Evolutionary conservation across 371 early-diverging fungal species (phyloP).

Genomic region (Mortierella sp.): DNA sequence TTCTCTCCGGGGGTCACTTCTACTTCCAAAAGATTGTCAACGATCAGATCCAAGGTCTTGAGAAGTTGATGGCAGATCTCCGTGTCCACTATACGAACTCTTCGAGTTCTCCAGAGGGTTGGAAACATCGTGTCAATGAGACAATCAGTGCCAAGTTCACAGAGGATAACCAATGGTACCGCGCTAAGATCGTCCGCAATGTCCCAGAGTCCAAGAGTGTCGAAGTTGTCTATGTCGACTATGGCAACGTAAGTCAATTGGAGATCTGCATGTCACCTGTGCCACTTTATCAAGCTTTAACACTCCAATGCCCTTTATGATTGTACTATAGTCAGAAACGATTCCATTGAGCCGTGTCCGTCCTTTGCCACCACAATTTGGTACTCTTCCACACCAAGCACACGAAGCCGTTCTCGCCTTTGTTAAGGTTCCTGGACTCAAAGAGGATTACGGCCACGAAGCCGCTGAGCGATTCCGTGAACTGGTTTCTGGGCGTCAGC

Average conservation of each 20-base stretch:
- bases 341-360: constrained; percentile 69
- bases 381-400: constrained; percentile 80
- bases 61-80: constrained; percentile 86
- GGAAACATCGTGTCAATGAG: constrained; percentile 78
- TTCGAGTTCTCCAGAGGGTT: constrained; percentile 53
- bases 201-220: constrained; percentile 70
- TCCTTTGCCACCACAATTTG: constrained; percentile 72
- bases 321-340: constrained; percentile 62
- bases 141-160: constrained; percentile 87
- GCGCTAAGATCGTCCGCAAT: constrained; percentile 83
- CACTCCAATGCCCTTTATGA: background rate
- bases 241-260: constrained; percentile 78
- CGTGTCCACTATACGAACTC: constrained; percentile 67
- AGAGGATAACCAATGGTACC: constrained; percentile 90
- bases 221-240: constrained; percentile 89
- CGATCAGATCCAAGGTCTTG: constrained; percentile 76
- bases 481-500: constrained; percentile 72
- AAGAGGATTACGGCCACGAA: constrained; percentile 83
- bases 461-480: constrained; percentile 76
- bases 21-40: constrained; percentile 86
- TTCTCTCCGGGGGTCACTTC: constrained; percentile 73
- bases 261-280: background rate
- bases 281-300: background rate
- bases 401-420: constrained; percentile 87
- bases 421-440: constrained; percentile 72